Evolutionary conservation across 1,284 basidiomycete species (phyloP), one percentile per base, ranked within the genome.

Genomic region (Ceratobasidium sp.): DNA sequence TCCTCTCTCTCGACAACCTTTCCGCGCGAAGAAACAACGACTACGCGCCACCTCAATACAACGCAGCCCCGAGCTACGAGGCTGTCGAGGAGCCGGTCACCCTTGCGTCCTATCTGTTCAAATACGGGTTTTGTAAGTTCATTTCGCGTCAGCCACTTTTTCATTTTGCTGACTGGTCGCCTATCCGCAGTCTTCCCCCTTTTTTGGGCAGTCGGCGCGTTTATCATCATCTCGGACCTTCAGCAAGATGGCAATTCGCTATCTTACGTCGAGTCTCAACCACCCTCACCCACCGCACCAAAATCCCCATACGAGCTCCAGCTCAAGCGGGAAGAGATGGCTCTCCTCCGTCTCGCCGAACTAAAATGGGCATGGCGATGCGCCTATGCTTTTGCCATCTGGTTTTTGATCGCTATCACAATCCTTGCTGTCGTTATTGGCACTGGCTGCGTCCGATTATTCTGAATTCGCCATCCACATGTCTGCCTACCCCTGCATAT

Each of bases 301-400:
- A 69, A 69, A 58, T 53, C 41, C 48, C 39, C 41, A n/a, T 69
- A 69, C 43, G 65, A 69, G 65, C 65, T 57, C 2, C 65, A 69
- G 53, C 65, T 69, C 41, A 48, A 46, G 71, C 34, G 74, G 58
- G 41, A 74, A 71, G 73, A 72, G 45, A 62, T 75, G 39, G 53
- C 50, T 4, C 62, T 75, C 14, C 55, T 75, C 39, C 52, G 71
- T 21, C 46, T 59, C 18, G 57, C 74, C 18, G 74, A 75, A 59
- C 75, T 76, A n/a, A 75, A 72, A 62, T 75, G 74, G 74, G 74
- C 74, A 18, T 71, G 73, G 65, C 73, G 74, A 28, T 75, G 72
- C 43, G 61, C 72, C 3, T 67, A 55, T 28, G 74, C 74, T 21
- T 43, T 70, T 43, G 58, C 52, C 39, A 69, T 69, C 41, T 69